Evolutionary conservation across 106 monocot genomes (phyloP), one percentile per base, ranked within the genome.

Genomic region (Gastrodia elata): DNA sequence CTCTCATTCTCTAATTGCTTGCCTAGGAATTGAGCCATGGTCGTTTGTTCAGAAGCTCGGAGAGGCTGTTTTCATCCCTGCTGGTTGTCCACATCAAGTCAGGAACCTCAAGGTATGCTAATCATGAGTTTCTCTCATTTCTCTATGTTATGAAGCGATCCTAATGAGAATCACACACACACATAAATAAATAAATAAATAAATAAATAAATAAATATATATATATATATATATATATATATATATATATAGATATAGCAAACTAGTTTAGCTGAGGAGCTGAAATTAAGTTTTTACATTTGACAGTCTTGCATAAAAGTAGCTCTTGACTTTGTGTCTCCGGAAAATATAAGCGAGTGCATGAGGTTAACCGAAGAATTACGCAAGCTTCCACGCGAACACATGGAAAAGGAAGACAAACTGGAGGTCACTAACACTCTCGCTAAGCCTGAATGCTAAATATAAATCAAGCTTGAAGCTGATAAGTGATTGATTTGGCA

Each of bases 21-120:
- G 3, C 55, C 15, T 46, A 95, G 94, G 91, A 48, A 78, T 95
- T 34, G 94, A 91, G 65, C 89, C 94, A 37, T 95, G 94, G 94
- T 73, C 91, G 5, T 95, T 95, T 87, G 85, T 82, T 59, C 94
- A 95, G 82, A 82, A 71, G 35, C 82, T 89, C 71, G 94, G 94
- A 38, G 94, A 95, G 58, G 94, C 94, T 58, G 89, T 95, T 39
- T 89, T 95, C 65, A 91, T 95, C 73, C 94, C 94, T 30, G 91
- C 87, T 58, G 94, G 94, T 44, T 95, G 94, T 46, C 94, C 94
- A n/a, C 91, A 95, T 77, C 94, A 95, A 84, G 91, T 91, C 24
- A 81, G 94, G 75, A 91, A 95, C 68, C 69, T 95, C 9, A 91
- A 95, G 94, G 94, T 91, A 77, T 37, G 35, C 18, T 52, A 35